A percentile compares a stretch with the other conserved stretches of the same genome.
phyloP scores from a whole-genome alignment of 1,284 basidiomycete species.

The Coriolopsis trogii region DNA sequence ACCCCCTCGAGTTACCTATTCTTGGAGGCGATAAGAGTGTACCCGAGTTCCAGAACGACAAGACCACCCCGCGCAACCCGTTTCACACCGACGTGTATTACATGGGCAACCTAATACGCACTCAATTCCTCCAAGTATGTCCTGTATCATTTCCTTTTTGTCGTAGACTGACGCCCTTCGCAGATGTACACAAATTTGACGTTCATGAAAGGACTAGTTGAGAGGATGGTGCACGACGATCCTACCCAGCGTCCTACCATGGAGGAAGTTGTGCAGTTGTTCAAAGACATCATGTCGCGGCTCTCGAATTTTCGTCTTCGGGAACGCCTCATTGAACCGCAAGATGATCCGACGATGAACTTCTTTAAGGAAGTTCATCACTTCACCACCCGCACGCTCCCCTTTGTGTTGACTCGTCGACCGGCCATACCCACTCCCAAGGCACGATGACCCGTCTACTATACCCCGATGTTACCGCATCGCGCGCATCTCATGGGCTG shows the following conservation, averaged over 20 bases:
- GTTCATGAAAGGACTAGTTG: conserved; percentile 5
- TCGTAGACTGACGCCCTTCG: background rate
- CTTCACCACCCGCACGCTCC: background rate
- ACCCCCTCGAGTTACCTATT: conserved; percentile 19
- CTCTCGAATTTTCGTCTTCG: background rate
- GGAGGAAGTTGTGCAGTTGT: conserved; percentile 4
- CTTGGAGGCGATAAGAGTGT: conserved; percentile 22
- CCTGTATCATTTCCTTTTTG: background rate
- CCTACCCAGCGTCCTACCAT: conserved; percentile 7
- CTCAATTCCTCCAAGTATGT: conserved; percentile 21
- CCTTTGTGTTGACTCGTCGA: background rate
- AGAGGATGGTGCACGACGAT: background rate
- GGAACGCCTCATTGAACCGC: background rate
- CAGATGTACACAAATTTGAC: conserved; percentile 7
- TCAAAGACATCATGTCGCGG: background rate
- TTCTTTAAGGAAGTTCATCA: background rate
- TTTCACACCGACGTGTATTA: conserved; percentile 36
- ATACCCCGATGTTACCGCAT: no score
- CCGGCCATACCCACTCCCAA: background rate
- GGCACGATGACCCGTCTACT: no score
- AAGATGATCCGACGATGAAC: background rate
- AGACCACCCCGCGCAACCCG: conserved; percentile 23
- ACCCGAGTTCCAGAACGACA: conserved; percentile 22
- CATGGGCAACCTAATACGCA: conserved; percentile 36
- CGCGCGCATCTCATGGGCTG: no score